A percentile compares a stretch with the other conserved stretches of the same genome.
These are phyloP conservation scores for Fomitopsis betulina DNA, from an alignment of 1,284 basidiomycete genomes.

Conservation along the genomic window DNA sequence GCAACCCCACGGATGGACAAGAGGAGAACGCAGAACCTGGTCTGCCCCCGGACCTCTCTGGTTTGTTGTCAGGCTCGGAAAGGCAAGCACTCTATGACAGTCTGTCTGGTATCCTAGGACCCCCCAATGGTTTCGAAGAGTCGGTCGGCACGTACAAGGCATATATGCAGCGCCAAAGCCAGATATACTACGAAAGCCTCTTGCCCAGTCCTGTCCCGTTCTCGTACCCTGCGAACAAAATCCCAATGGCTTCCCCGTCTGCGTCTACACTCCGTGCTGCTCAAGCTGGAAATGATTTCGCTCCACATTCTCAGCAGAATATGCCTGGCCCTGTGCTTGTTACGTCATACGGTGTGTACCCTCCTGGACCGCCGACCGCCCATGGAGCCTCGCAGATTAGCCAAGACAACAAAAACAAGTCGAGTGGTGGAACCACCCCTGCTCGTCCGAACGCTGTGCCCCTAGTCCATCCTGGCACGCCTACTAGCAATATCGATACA, in stretches of 20 bases:
- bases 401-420: background rate
- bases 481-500: background rate
- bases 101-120: conserved; percentile 44
- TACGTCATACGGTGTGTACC: background rate
- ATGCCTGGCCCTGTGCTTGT: background rate
- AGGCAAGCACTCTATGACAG: conserved; percentile 47
- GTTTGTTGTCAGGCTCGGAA: conserved; percentile 37
- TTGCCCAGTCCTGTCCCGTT: conserved; percentile 13
- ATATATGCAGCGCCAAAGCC: conserved; percentile 46
- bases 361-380: background rate
- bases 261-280: conserved; percentile 4
- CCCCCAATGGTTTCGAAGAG: conserved; percentile 43
- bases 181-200: conserved; percentile 39
- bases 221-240: conserved; percentile 3
- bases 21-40: background rate
- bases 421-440: background rate
- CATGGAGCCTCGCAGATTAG: background rate
- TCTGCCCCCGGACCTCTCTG: conserved; percentile 13
- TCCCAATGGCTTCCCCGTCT: background rate
- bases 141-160: conserved; percentile 47
- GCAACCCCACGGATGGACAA: background rate
- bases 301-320: background rate
- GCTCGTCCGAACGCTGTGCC: background rate
- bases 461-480: background rate
- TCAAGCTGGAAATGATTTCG: background rate